Base-by-base conservation (phyloP, 1,139 yeast genomes). In the Pichia sp. region DNA sequence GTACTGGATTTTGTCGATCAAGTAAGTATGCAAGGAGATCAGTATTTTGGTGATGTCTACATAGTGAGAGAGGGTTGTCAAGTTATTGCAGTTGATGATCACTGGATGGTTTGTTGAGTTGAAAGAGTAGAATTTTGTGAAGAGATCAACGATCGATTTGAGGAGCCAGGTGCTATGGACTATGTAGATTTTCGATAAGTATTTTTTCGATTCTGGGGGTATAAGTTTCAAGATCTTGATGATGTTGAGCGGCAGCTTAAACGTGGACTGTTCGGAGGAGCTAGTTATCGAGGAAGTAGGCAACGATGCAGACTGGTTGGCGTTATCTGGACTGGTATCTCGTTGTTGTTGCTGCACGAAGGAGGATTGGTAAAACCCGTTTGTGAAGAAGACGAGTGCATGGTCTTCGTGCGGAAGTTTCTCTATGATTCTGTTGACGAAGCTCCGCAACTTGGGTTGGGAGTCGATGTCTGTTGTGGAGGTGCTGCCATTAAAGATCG, bases 101-200 rank as follows among this genome's bases (percentile, higher is more conserved):
- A 58, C 58, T 16, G 54, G 55, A 51, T 77, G 76, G 12, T 43
- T 33, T 51, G 48, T 17, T 7, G 47, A 44, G 33, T 46, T 46
- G 8, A 55, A 55, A 0, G 57, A 49, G 63, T 83, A 74, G 2
- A 84, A 77, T 63, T 86, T 87, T 57, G 84, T 76, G 58, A 89
- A 73, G 52, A 90, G 80, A 56, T 89, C 93, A 24, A 89, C 80
- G 41, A 91, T 78, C 0, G 96, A 86, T 63, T 91, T 82, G 17
- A 90, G 81, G 73, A 93, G 81, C 93, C 97, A 91, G 53, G 89
- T 86, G 64, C 92, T 97, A 69, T 93, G 98, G 4, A 93, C 96
- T 44, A 92, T 79, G 61, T 86, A 87, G 3, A 90, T 75, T 63
- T 83, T 85, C 53, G 74, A 74, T 52, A 91, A 71, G 54, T 80